Percentiles rank a stretch among this genome's conserved stretches.
These are phyloP conservation scores for Tricholoma sp. DNA, from an alignment of 768 basidiomycete genomes.

Conservation along the genomic window DNA sequence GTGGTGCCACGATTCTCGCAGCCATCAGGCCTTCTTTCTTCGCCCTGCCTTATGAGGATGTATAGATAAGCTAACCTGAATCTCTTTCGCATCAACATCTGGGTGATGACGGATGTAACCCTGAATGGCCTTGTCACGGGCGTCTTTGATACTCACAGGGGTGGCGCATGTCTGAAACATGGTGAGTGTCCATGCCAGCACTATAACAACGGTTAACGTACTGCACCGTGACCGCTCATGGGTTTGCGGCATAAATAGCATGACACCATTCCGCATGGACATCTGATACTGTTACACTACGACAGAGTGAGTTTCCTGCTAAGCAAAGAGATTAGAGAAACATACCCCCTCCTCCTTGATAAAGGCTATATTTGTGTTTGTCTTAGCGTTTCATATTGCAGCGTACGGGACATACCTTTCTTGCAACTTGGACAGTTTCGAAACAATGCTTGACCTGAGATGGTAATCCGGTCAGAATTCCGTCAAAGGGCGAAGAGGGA, in stretches of 20 bases:
- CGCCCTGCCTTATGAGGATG: too few relatives aligned
- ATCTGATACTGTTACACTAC: conserved; percentile 78
- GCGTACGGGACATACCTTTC: conserved; percentile 44
- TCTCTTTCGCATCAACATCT: conserved; percentile 40
- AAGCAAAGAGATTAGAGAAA: conserved; percentile 1
- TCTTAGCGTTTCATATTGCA: background rate
- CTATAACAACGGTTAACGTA: conserved; percentile 21
- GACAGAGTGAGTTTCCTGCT: conserved; percentile 38
- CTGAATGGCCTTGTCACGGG: conserved; percentile 47
- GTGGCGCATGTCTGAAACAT: conserved; percentile 28
- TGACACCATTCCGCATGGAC: conserved; percentile 55
- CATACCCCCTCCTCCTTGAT: conserved; percentile 12
- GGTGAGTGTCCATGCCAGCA: background rate
- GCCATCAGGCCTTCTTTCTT: too few relatives aligned
- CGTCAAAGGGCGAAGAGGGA: conserved; percentile 1
- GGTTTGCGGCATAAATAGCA: conserved; percentile 70
- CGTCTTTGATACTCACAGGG: conserved; percentile 30
- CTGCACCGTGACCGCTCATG: conserved; percentile 63
- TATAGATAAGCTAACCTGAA: conserved; percentile 51
- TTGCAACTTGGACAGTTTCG: conserved; percentile 70
- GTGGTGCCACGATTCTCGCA: too few relatives aligned
- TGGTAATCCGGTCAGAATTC: background rate
- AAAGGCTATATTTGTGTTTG: conserved; percentile 1
- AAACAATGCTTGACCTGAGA: conserved; percentile 59
- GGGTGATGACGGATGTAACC: conserved; percentile 48